Base-by-base conservation (phyloP, 148 eudicot genomes). In the Chenopodium album region DNA sequence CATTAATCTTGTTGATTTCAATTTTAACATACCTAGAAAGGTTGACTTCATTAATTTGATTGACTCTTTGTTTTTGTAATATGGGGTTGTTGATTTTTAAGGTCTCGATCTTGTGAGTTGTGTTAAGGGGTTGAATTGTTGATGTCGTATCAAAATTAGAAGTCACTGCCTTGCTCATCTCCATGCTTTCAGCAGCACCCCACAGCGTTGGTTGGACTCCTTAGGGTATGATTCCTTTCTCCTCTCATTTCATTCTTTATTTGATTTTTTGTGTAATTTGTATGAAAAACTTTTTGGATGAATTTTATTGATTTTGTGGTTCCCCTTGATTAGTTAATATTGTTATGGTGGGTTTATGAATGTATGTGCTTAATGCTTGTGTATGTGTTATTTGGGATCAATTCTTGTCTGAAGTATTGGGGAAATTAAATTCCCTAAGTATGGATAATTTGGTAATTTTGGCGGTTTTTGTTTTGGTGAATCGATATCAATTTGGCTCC, bases 121-220 rank as follows among this genome's bases (percentile, higher is more conserved):
- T 90, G 93, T 75, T 75, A 87, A 73, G 84, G 91, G 65, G 85
- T 86, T 28, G 90, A 89, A 29, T 91, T 97, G 26, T 78, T 95
- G 98, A 83, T 90, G 80, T 98, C 98, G 4, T 91, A 87, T 83
- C 97, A 95, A 85, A 90, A n/a, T n/a, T n/a, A n/a, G n/a, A 92
- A 14, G 97, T 94, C 28, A 93, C 98, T 8, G 97, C 98, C 23
- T 88, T 95, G 88, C 92, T 95, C 79, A 95, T 86, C 79, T 93
- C 98, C 0, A 90, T 92, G 94, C 90, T 95, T 22, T 91, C 93
- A 12, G 87, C 76, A 72, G 37, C 94, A 75, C 88, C 92, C 70
- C 78, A 91, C 29, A 71, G 79, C 77, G 86, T 80, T 60, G 92
- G 88, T 85, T 93, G 98, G 98, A 89, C 90, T 76, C 81, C 80